Conservation (phyloP, 257 asterid species). For the Solanum lycopersicoides region DNA sequence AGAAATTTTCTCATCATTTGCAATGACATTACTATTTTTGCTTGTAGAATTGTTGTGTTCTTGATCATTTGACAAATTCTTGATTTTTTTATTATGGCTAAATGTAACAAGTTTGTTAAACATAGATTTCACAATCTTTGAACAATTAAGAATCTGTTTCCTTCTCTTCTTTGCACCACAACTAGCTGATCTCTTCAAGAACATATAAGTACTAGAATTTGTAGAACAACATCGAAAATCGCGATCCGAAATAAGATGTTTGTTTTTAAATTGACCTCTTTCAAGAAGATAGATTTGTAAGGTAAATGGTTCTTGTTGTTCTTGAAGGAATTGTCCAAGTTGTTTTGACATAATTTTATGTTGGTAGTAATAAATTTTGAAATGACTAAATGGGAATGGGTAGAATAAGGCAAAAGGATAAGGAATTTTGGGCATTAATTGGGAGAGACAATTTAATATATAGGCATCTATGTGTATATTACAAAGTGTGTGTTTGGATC, state of each 20-base stretch:
- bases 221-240: neutral
- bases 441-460: neutral
- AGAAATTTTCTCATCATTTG: slow-evolving; percentile 21
- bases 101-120: slow-evolving; percentile 15
- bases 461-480: neutral
- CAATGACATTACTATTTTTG: neutral
- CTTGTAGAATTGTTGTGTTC: neutral
- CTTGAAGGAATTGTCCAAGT: slow-evolving; percentile 51
- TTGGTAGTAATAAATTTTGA: neutral
- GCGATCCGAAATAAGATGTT: neutral
- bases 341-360: slow-evolving; percentile 1
- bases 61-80: slow-evolving; percentile 1
- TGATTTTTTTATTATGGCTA: slow-evolving; percentile 2
- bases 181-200: slow-evolving; percentile 16
- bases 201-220: neutral
- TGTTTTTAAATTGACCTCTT: slow-evolving; percentile 14
- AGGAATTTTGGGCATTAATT: neutral
- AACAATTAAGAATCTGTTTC: slow-evolving; percentile 25
- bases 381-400: neutral
- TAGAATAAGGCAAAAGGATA: neutral
- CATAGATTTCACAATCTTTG: slow-evolving; percentile 23
- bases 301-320: slow-evolving; percentile 68
- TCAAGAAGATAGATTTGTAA: slow-evolving; percentile 51
- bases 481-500: neutral
- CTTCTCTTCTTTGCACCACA: slow-evolving; percentile 19